Evolutionary conservation across 495 filamentous ascomycete species (phyloP).

Genomic region (Podospora bellae-mahoneyi): DNA sequence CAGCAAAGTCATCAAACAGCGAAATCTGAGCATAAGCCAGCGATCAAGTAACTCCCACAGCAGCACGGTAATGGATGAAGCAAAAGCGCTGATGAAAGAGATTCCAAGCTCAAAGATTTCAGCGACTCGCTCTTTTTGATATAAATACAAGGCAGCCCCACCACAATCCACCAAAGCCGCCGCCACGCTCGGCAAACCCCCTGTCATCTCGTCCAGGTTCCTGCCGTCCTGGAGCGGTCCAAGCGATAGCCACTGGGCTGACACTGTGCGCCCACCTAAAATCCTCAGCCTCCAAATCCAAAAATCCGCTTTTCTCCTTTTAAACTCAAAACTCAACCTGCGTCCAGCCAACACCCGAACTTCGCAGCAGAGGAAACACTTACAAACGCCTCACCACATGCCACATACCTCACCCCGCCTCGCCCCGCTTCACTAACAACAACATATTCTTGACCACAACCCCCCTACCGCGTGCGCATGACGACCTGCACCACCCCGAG

Average conservation of each 20-base stretch:
- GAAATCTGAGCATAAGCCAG: neutral
- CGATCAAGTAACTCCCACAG: neutral
- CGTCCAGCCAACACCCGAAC: neutral
- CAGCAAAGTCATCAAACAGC: neutral
- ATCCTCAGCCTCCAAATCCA: slow-evolving; percentile 31
- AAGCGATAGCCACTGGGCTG: slow-evolving; percentile 13
- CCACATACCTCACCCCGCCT: neutral
- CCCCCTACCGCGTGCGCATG: slow-evolving; percentile 2
- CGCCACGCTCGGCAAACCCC: neutral
- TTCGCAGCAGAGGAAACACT: neutral
- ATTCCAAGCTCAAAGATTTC: neutral
- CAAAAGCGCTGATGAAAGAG: neutral
- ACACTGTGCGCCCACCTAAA: slow-evolving; percentile 25
- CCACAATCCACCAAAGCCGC: neutral
- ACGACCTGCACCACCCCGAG: neutral
- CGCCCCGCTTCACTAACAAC: neutral
- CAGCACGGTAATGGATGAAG: neutral
- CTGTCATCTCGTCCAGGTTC: slow-evolving; percentile 2
- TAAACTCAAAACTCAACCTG: slow-evolving; percentile 15
- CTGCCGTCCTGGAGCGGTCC: neutral
- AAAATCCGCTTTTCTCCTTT: slow-evolving; percentile 33
- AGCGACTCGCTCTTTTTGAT: neutral
- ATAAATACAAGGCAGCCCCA: neutral
- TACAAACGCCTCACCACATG: neutral
- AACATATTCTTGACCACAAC: neutral